Evolutionary conservation across 371 early-diverging fungal genomes (phyloP).

Genomic region (Catenaria anguillulae): DNA sequence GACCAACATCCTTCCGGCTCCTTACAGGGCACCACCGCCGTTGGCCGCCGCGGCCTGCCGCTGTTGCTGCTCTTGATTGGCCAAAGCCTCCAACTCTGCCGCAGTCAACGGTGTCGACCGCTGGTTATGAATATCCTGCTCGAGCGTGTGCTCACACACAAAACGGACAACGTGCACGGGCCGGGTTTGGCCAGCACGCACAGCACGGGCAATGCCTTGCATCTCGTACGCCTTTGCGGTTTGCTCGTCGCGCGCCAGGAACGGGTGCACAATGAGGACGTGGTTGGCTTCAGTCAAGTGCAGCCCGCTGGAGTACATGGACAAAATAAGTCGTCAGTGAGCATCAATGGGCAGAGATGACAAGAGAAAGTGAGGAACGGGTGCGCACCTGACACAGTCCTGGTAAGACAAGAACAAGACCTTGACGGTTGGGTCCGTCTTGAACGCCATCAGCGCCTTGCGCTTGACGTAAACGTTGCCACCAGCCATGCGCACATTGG

Average conservation of each 20-base stretch:
- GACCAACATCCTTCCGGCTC: too few species aligned
- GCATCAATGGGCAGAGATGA: too few species aligned
- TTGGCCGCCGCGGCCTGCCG: too few species aligned
- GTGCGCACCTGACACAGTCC: too few species aligned
- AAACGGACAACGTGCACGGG: background rate
- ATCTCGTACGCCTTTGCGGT: background rate
- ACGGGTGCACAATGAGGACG: constrained; percentile 7
- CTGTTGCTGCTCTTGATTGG: too few species aligned
- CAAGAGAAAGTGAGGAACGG: too few species aligned
- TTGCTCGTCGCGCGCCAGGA: background rate
- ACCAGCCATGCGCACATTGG: constrained; percentile 1
- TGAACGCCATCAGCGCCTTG: constrained; percentile 1
- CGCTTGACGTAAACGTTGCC: constrained; percentile 3
- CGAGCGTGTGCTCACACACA: background rate
- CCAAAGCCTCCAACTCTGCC: too few species aligned
- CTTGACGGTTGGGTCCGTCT: constrained; percentile 2
- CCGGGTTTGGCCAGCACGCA: background rate
- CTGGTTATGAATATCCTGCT: background rate
- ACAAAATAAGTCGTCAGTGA: too few species aligned
- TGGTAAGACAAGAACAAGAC: background rate
- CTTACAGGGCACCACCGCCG: too few species aligned
- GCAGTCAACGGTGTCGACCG: too few species aligned
- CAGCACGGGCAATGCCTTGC: constrained; percentile 7
- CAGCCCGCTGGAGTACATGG: too few species aligned
- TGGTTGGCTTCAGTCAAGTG: constrained; percentile 8